Base-by-base conservation (phyloP, 176 grass and related monocot genomes). In the Chrysopogon serrulatus region DNA sequence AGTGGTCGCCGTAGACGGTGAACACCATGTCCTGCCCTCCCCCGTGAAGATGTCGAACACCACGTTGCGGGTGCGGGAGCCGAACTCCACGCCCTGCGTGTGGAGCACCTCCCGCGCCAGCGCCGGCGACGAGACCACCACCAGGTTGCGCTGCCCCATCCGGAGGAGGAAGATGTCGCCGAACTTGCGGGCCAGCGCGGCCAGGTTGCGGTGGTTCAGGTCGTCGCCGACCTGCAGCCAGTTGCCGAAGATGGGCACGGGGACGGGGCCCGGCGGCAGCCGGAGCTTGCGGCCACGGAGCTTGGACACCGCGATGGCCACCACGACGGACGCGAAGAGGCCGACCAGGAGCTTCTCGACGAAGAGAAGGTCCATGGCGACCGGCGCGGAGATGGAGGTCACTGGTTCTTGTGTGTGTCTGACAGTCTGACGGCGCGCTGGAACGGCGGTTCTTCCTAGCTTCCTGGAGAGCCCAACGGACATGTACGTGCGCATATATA, bases 41-140 rank as follows among this genome's bases (percentile, higher is more conserved):
- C 90, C 92, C 2, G 95, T 97, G 86, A 97, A 97, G 84, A 97
- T 89, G 85, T 97, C 95, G 79, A 94, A 94, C 10, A 94, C 95
- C 15, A 97, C 92, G 82, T 94, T 97, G 13, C 95, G 90, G 23
- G 95, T 94, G 88, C 95, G 86, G 23, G 95, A 97, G 31, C 92
- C 95, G 81, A 97, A 97, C 90, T 97, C 92, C 11, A 94, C 95
- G 40, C 95, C 95, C 76, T 92, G 92, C 32, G 90, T 90, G 86
- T 97, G 95, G 12, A 97, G 88, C 71, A 94, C 95, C 68, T 94
- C 95, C 3, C 88, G 88, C 6, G 90, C 95, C 11, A 97, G 90
- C 14, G 77, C 40, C 5, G 95, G 92, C 0, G 88, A 91, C 0
- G 95, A 97, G 6, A 97, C 92, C 19, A 94, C 95, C 8, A 92